These are phyloP conservation scores for Phialophora chinensis DNA, from an alignment of 2,329 filamentous ascomycete species.

Conservation along the genomic window DNA sequence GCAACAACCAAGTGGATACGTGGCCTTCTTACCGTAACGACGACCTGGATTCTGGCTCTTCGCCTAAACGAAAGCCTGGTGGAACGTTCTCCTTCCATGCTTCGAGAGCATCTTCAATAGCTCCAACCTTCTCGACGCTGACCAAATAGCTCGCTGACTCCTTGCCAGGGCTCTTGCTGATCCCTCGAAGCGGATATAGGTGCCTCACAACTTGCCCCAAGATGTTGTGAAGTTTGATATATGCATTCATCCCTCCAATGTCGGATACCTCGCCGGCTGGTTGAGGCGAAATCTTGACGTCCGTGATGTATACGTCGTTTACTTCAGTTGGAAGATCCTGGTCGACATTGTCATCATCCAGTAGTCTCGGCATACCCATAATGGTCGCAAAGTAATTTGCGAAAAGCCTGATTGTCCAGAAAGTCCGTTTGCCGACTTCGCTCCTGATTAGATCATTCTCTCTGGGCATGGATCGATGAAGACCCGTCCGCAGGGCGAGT, in stretches of 20 bases:
- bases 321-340: constrained; percentile 13
- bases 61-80: constrained; percentile 6
- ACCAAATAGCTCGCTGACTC: constrained; percentile 10
- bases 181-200: constrained; percentile 17
- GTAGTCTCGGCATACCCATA: constrained; percentile 14
- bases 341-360: constrained; percentile 18
- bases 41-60: not conserved
- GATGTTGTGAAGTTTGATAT: constrained; percentile 16
- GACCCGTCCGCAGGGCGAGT: constrained; percentile 17
- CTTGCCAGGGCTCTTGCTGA: constrained; percentile 10
- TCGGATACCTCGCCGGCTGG: constrained; percentile 7
- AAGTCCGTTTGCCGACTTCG: constrained; percentile 9
- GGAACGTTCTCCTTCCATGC: constrained; percentile 12
- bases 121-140: constrained; percentile 11
- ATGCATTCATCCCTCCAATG: constrained; percentile 11
- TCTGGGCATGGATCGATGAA: constrained; percentile 12
- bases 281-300: constrained; percentile 2
- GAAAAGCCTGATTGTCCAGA: constrained; percentile 17
- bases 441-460: constrained; percentile 5
- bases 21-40: constrained; percentile 4
- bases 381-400: constrained; percentile 11
- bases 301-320: constrained; percentile 15
- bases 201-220: constrained; percentile 11
- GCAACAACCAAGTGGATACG: not conserved
- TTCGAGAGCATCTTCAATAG: constrained; percentile 14